Conservation (phyloP, 352 stramenopile species). For the Phytophthora lateralis region DNA sequence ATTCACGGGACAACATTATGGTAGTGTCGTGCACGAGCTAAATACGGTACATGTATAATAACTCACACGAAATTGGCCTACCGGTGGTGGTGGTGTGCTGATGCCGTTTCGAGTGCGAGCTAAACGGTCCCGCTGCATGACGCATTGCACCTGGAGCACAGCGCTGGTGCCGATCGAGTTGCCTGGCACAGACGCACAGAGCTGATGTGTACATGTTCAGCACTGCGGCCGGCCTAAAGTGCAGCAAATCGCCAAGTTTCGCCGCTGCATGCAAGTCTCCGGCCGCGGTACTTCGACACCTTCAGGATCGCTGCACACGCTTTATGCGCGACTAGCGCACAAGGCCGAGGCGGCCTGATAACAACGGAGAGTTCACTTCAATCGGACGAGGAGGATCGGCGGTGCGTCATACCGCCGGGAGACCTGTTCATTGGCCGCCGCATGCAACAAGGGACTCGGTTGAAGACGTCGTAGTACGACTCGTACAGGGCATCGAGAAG, state of each 20-base stretch:
- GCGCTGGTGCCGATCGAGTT: not conserved
- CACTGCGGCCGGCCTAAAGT: not conserved
- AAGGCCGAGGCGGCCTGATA: slow-evolving; percentile 8
- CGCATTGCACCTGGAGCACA: not conserved
- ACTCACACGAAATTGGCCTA: too few relatives aligned
- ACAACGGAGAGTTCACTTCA: slow-evolving; percentile 10
- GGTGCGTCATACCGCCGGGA: slow-evolving; percentile 23
- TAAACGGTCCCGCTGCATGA: too few relatives aligned
- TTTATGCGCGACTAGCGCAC: slow-evolving; percentile 13
- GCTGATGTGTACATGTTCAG: too few relatives aligned
- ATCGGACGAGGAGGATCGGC: not conserved
- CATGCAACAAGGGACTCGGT: slow-evolving; percentile 3
- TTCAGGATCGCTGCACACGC: slow-evolving; percentile 3
- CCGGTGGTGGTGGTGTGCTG: too few relatives aligned
- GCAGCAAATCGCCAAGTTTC: not conserved
- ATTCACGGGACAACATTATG: not conserved
- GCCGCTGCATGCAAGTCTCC: slow-evolving; percentile 18
- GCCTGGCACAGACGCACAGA: not conserved
- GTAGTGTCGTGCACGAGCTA: too few relatives aligned
- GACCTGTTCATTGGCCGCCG: slow-evolving; percentile 20
- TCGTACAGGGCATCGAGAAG: not conserved
- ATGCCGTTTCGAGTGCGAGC: too few relatives aligned
- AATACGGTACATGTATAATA: too few relatives aligned
- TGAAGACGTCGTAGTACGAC: not conserved
- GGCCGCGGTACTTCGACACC: too few relatives aligned